These are phyloP conservation scores for Arachnopeziza araneosa DNA, from an alignment of 2,329 filamentous ascomycete genomes.

Conservation along the genomic window DNA sequence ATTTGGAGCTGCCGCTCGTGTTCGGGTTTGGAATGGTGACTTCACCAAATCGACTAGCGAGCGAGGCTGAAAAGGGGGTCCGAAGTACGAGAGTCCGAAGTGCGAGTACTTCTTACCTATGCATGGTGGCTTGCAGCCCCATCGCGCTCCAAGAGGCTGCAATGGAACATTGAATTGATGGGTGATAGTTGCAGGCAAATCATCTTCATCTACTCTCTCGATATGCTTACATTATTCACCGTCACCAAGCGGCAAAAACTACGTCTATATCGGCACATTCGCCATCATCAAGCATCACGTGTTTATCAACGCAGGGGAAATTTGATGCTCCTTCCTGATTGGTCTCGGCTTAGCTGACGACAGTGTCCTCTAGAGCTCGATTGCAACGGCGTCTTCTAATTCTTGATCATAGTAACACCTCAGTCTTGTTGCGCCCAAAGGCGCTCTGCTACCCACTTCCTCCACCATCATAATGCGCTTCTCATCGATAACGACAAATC, in stretches of 20 bases:
- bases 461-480: constrained; percentile 23
- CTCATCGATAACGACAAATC: constrained; percentile 18
- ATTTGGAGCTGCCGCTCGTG: not conserved
- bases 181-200: not conserved
- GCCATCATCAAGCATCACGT: not conserved
- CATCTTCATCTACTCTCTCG: not conserved
- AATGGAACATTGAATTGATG: not conserved
- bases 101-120: too few relatives aligned
- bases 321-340: not conserved
- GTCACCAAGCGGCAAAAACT: not conserved
- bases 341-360: not conserved
- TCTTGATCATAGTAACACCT: constrained; percentile 7
- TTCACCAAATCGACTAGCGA: not conserved
- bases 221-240: not conserved
- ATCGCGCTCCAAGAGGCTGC: not conserved
- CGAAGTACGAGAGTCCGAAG: too few relatives aligned
- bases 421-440: constrained; percentile 19
- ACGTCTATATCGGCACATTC: not conserved
- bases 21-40: not conserved
- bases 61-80: not conserved
- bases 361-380: not conserved
- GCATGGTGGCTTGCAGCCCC: not conserved
- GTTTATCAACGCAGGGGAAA: not conserved
- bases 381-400: constrained; percentile 1
- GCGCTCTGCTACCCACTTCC: constrained; percentile 12